Evolutionary conservation across 1,139 yeast genomes (phyloP).

Genomic region (Scheffersomyces stambukii): DNA sequence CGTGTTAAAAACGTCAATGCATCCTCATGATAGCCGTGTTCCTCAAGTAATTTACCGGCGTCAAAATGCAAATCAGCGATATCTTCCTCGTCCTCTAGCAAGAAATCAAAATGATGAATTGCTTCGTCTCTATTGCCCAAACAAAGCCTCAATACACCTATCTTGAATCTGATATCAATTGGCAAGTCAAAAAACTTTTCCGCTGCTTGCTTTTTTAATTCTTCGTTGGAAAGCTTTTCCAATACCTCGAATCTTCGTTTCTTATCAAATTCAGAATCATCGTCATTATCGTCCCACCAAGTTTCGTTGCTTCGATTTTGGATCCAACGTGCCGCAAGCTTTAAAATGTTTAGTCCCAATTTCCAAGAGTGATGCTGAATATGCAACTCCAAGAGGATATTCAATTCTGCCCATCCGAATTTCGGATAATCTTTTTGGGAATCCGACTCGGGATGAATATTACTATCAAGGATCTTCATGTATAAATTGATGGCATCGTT

Average conservation of each 20-base stretch:
- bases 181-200: conserved; percentile 53
- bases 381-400: conserved; percentile 76
- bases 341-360: conserved; percentile 61
- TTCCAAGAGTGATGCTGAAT: conserved; percentile 61
- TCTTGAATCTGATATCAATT: conserved; percentile 77
- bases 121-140: conserved; percentile 68
- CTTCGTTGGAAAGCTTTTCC: conserved; percentile 10
- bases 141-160: conserved; percentile 71
- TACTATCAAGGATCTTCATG: conserved; percentile 58
- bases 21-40: conserved; percentile 62
- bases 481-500: conserved; percentile 81
- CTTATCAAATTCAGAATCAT: conserved; percentile 77
- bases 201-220: conserved; percentile 20
- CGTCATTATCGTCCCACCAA: conserved; percentile 77
- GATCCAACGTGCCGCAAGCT: conserved; percentile 78
- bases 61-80: conserved; percentile 71
- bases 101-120: conserved; percentile 51
- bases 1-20: conserved; percentile 66
- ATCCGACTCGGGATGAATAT: conserved; percentile 33
- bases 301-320: conserved; percentile 65
- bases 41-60: conserved; percentile 72
- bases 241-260: conserved; percentile 45
- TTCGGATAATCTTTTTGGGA: conserved; percentile 29
- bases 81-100: conserved; percentile 55
- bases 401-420: conserved; percentile 87